Evolutionary conservation across 2,329 filamentous ascomycete genomes (phyloP).

Genomic region (Colletotrichum viniferum): DNA sequence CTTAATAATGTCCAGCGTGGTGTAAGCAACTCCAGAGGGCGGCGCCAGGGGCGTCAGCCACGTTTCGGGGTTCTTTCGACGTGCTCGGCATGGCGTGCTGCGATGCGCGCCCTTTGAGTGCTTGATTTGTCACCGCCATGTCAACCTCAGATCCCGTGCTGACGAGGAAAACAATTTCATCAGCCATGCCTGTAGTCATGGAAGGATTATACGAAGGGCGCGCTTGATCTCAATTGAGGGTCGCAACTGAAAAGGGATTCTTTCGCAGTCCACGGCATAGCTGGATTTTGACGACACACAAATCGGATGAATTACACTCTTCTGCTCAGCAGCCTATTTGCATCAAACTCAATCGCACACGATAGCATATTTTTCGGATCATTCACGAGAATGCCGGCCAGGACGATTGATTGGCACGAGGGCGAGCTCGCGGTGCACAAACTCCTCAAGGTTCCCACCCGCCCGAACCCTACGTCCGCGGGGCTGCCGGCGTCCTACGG

Average conservation of each 20-base stretch:
- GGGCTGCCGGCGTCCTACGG: constrained; percentile 67
- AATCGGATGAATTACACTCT: constrained; percentile 2
- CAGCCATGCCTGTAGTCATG: neutral
- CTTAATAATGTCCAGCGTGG: neutral
- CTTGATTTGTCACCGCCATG: constrained; percentile 17
- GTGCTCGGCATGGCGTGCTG: neutral
- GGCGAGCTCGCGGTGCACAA: constrained; percentile 71
- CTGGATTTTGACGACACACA: neutral
- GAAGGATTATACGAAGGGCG: neutral
- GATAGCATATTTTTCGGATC: neutral
- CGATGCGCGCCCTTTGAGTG: neutral
- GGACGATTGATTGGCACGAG: constrained; percentile 56
- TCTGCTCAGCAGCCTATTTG: neutral
- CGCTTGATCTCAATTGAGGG: neutral
- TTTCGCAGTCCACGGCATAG: neutral
- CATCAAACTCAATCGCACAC: neutral
- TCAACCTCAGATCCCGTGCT: neutral
- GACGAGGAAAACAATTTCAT: neutral
- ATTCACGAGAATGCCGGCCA: constrained; percentile 29
- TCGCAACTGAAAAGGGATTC: neutral
- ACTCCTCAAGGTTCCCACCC: constrained; percentile 60
- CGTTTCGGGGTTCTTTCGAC: neutral
- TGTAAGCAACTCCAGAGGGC: neutral
- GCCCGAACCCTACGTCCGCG: constrained; percentile 69
- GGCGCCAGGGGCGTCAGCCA: neutral